Evolutionary conservation across 1,139 yeast genomes (phyloP), one percentile per base, ranked within the genome.

Genomic region (Saccharomyces pastorianus): DNA sequence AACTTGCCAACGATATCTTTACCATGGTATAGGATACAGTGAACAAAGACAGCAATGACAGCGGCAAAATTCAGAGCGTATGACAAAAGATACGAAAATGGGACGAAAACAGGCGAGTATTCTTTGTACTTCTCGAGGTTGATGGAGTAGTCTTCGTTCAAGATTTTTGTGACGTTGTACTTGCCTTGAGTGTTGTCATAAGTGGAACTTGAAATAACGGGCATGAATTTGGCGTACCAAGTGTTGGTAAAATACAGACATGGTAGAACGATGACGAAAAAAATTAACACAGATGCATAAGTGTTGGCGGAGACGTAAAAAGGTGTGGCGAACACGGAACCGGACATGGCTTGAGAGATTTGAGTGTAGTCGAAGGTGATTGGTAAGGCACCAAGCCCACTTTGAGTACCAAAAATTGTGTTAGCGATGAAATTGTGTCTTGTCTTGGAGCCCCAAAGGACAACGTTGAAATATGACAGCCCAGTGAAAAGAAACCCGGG

Each of bases 331-430:
- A 79, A 78, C 6, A 82, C 83, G 6, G 70, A 67, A 9, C 70
- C 70, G 34, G 69, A 53, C 58, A 70, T 64, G 5, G 70, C 68
- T 70, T 78, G 78, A 17, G 77, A 64, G 27, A 74, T 67, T 56
- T 73, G 76, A 1, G 77, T 74, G 70, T 78, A 76, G 59, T 77
- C 81, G 55, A 77, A 75, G 2, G 78, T 69, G 60, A 80, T 66
- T 42, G 85, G 84, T 58, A 79, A 67, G 59, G 77, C 62, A 50
- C 83, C 84, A 59, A 81, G 69, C 29, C 85, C 85, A 46, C 80
- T 72, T 14, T 69, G 60, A 4, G 76, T 74, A 49, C 84, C 83
- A 58, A 80, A 80, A 31, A 80, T 68, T 59, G 79, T 80, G 62
- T 79, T 77, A 17, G 77, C 74, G 50, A 75, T 69, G 51, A 77